A percentile compares a stretch with the other conserved stretches of the same genome.
Evolutionary conservation across 495 filamentous ascomycete genomes (phyloP).

Genomic region (Aspergillus wentii): DNA sequence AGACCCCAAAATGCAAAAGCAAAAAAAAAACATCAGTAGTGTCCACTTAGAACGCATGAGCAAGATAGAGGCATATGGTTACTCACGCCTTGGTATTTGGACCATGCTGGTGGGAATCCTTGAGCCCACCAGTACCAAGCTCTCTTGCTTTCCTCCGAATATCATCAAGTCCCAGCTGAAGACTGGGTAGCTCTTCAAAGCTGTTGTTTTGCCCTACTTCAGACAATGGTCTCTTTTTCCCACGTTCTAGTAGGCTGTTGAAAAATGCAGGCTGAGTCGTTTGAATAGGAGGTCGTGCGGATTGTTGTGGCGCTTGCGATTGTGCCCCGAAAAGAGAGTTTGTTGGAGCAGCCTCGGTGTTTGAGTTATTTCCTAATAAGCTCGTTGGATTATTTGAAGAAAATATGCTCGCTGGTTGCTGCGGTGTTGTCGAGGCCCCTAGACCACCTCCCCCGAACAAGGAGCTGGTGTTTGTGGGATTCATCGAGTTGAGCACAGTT

Average conservation of each 20-base stretch:
- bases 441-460: conserved; percentile 32
- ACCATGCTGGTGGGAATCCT: conserved; percentile 37
- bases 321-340: conserved; percentile 26
- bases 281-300: conserved; percentile 21
- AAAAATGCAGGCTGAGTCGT: conserved; percentile 67
- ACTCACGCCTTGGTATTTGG: conserved; percentile 62
- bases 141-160: conserved; percentile 79
- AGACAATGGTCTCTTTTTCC: conserved; percentile 47
- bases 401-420: conserved; percentile 27
- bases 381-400: conserved; percentile 27
- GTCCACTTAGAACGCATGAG: background rate
- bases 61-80: background rate
- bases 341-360: conserved; percentile 19
- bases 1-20: too few species aligned
- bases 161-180: conserved; percentile 83
- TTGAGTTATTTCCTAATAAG: conserved; percentile 19
- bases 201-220: conserved; percentile 29
- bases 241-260: conserved; percentile 78
- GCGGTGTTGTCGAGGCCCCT: conserved; percentile 21
- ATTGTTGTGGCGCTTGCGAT: conserved; percentile 29
- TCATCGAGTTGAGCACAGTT: conserved; percentile 15
- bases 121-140: conserved; percentile 53
- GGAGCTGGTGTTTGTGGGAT: conserved; percentile 23
- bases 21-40: background rate
- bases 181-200: conserved; percentile 45